Base-by-base conservation (phyloP, 2,329 filamentous ascomycete genomes). In the Pseudogymnoascus sp. region DNA sequence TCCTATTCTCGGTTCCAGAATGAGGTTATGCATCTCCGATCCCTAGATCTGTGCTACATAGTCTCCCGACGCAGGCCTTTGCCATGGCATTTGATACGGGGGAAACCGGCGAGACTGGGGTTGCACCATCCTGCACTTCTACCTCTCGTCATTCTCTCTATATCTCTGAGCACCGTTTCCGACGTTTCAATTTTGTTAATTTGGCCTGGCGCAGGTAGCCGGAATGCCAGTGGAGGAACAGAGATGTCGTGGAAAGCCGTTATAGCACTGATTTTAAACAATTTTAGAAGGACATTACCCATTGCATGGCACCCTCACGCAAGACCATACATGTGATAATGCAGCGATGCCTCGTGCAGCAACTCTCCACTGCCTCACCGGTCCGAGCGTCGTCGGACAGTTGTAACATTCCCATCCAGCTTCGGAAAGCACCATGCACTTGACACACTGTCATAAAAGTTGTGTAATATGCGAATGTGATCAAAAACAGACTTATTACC, bases 401-500 rank as follows among this genome's bases (percentile, higher is more conserved):
- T 34, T 34, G 51, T 57, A 34, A 57, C 51, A 57, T 57, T 57
- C 5, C 11, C 11, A 34, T 21, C 29, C 16, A 34, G 8, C 10
- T 11, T 57, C 23, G 29, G n/a, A 57, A 57, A 57, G 42, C 51
- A 57, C 51, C 51, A 57, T 34, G 51, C 51, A 57, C 16, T 57
- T 57, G 29, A 57, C 51, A 57, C 51, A 57, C 16, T 14, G 29
- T 18, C 51, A 57, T 57, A n/a, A 34, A 54, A 34, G 51, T 34
- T 57, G 51, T 57, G 51, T 34, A 57, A 57, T 57, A 34, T 57
- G 51, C 51, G 16, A 57, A 57, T 57, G 51, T 34, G 29, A 57
- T 57, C 51, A 57, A 57, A 57, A 57, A 57, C 51, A 34, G 51
- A 57, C 51, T 18, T 34, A 57, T 57, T 57, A 57, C 47, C 47